Evolutionary conservation across 1,139 yeast species (phyloP).

Genomic region (Saccharomyces hybrid): DNA sequence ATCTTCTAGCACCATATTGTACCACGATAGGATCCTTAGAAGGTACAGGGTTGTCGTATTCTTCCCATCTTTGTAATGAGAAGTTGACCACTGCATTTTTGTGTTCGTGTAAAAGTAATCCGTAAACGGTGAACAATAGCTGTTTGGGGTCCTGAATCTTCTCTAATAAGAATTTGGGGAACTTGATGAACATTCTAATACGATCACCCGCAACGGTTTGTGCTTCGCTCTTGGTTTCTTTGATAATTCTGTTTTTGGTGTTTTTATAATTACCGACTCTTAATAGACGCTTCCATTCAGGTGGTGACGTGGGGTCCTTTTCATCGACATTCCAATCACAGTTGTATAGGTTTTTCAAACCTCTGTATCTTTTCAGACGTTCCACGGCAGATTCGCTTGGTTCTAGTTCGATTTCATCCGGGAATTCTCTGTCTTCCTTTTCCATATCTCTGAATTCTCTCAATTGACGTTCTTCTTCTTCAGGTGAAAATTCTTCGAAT

Average conservation of each 20-base stretch:
- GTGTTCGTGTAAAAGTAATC: slow-evolving; percentile 78
- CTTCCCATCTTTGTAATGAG: slow-evolving; percentile 82
- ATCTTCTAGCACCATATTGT: slow-evolving; percentile 90
- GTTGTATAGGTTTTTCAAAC: slow-evolving; percentile 71
- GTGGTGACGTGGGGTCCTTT: slow-evolving; percentile 64
- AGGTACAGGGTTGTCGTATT: slow-evolving; percentile 73
- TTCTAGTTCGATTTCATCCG: slow-evolving; percentile 84
- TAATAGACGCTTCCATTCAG: slow-evolving; percentile 66
- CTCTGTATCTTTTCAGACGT: slow-evolving; percentile 70
- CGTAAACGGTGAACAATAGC: slow-evolving; percentile 57
- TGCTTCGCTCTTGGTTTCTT: slow-evolving; percentile 50
- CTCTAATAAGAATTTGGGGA: slow-evolving; percentile 47
- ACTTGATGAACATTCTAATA: slow-evolving; percentile 53
- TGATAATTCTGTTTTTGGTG: slow-evolving; percentile 60
- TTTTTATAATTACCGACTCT: slow-evolving; percentile 73
- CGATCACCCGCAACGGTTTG: slow-evolving; percentile 61
- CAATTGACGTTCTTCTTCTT: slow-evolving; percentile 77
- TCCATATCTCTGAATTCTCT: slow-evolving; percentile 60
- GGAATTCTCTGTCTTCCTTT: slow-evolving; percentile 83
- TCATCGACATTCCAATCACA: slow-evolving; percentile 89
- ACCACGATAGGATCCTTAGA: slow-evolving; percentile 72
- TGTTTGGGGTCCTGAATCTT: slow-evolving; percentile 36
- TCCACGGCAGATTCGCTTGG: slow-evolving; percentile 73
- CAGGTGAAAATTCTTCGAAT: slow-evolving; percentile 67
- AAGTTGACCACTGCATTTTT: slow-evolving; percentile 77